Conservation (phyloP, 202 grass and related monocot species). For the Setaria italica region DNA sequence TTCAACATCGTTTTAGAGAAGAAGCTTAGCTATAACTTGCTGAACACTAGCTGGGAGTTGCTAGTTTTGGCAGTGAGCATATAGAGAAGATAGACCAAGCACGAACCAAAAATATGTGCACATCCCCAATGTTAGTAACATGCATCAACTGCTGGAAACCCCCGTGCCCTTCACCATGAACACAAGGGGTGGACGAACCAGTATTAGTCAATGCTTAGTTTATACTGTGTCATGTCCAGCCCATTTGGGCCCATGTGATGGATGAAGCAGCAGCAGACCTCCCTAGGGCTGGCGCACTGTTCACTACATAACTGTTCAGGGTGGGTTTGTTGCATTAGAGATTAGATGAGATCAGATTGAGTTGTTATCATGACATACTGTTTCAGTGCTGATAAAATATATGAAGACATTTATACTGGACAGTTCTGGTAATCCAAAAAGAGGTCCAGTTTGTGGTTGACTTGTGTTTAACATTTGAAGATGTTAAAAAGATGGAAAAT, state of each 20-base stretch:
- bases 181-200: background rate
- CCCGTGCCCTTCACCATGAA: conserved; percentile 22
- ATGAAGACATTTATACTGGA: conserved; percentile 6
- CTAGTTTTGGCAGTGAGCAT: background rate
- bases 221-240: background rate
- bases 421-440: background rate
- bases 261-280: background rate
- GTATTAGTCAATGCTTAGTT: conserved; percentile 24
- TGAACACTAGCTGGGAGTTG: background rate
- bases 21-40: background rate
- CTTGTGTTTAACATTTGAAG: background rate
- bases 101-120: conserved; percentile 18
- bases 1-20: conserved; percentile 2
- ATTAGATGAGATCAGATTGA: background rate
- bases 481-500: background rate
- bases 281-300: background rate
- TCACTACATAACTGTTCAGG: background rate
- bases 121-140: background rate
- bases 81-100: conserved; percentile 16
- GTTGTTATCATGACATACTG: background rate
- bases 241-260: background rate
- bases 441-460: background rate
- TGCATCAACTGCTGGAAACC: conserved; percentile 22
- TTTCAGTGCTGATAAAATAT: conserved; percentile 20
- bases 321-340: background rate